phyloP scores from a whole-genome alignment of 805 yeast genomes.

The Pichia nakasei region DNA sequence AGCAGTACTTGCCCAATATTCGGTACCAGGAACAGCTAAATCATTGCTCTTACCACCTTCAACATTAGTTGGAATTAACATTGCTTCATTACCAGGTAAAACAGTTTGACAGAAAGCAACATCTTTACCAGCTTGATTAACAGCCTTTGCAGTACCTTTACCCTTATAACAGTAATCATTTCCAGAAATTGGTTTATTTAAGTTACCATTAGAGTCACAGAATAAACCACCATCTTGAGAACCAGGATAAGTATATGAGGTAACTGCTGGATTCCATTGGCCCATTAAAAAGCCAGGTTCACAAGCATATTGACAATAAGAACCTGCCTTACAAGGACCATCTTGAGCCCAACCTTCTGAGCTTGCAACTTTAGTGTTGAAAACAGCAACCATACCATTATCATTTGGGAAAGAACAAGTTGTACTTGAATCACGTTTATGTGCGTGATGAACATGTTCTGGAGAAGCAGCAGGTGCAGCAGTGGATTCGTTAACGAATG shows the following conservation, averaged over 20 bases:
- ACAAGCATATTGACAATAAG: constrained; percentile 88
- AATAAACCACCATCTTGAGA: constrained; percentile 78
- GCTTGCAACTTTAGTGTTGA: constrained; percentile 35
- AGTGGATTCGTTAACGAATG: not conserved
- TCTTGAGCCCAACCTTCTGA: constrained; percentile 89
- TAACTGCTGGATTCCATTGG: constrained; percentile 78
- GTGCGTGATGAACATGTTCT: constrained; percentile 10
- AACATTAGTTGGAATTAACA: constrained; percentile 78
- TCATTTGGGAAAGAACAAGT: constrained; percentile 59
- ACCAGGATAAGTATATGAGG: constrained; percentile 65
- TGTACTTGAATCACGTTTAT: constrained; percentile 3
- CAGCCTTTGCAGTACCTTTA: constrained; percentile 53
- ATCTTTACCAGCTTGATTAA: constrained; percentile 44
- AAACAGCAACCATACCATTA: constrained; percentile 59
- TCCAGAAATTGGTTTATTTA: constrained; percentile 51
- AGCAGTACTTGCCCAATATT: constrained; percentile 80
- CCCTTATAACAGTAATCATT: constrained; percentile 69
- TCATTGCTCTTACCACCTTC: constrained; percentile 38
- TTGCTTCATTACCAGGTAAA: constrained; percentile 88
- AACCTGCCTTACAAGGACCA: constrained; percentile 63
- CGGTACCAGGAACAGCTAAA: constrained; percentile 78
- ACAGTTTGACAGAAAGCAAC: constrained; percentile 92
- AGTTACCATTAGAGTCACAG: constrained; percentile 63
- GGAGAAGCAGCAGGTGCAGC: constrained; percentile 1
- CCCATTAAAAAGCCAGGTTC: constrained; percentile 80